Evolutionary conservation across 2,329 filamentous ascomycete genomes (phyloP).

Genomic region (Aspergillus uvarum): DNA sequence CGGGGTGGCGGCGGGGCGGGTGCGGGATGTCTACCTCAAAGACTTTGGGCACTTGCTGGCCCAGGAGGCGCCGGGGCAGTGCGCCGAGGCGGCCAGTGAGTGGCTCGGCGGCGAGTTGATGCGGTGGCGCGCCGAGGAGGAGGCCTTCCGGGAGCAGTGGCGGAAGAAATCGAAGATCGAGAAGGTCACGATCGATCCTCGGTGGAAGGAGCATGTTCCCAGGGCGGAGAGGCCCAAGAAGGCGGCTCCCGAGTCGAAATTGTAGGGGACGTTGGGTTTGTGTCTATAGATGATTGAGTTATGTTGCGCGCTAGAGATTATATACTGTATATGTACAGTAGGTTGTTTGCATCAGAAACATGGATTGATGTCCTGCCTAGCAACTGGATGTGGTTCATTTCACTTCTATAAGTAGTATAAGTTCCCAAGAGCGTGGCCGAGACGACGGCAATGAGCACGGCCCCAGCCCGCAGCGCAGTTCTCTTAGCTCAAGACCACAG

Average conservation of each 20-base stretch:
- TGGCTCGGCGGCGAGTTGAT: constrained; percentile 61
- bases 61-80: constrained; percentile 71
- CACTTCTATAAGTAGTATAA: background rate
- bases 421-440: background rate
- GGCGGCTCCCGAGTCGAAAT: constrained; percentile 25
- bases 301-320: background rate
- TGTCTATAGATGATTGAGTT: background rate
- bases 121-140: constrained; percentile 59
- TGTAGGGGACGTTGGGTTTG: constrained; percentile 17
- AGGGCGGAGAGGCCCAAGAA: constrained; percentile 31
- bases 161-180: constrained; percentile 49
- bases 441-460: too few relatives aligned
- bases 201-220: constrained; percentile 50
- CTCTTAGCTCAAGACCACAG: too few relatives aligned
- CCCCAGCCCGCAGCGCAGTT: background rate
- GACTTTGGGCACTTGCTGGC: constrained; percentile 76
- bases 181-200: constrained; percentile 58
- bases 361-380: background rate
- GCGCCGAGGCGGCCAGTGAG: constrained; percentile 59
- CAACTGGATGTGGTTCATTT: background rate
- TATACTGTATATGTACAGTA: background rate
- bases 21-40: constrained; percentile 64
- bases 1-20: constrained; percentile 65
- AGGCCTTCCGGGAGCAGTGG: constrained; percentile 57
- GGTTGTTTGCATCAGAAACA: background rate